phyloP scores from a whole-genome alignment of 106 monocot genomes.

The Dendrobium catenatum region DNA sequence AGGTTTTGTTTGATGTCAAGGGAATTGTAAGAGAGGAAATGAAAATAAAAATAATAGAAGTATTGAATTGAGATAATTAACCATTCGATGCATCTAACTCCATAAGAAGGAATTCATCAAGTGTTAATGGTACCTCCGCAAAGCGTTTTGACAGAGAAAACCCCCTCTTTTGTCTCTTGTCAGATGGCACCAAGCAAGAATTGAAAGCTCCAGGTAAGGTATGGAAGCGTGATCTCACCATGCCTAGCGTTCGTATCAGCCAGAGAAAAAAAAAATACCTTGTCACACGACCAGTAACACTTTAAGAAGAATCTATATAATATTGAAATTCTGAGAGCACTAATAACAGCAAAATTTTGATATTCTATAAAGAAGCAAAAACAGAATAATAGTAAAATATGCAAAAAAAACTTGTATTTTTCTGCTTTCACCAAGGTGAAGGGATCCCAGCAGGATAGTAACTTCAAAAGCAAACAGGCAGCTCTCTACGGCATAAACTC shows the following conservation, averaged over 20 bases:
- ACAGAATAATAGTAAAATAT: neutral
- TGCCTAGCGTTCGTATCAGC: slow-evolving; percentile 90
- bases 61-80: neutral
- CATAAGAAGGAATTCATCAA: neutral
- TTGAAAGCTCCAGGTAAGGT: slow-evolving; percentile 95
- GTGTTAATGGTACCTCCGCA: slow-evolving; percentile 49
- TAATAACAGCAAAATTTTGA: neutral
- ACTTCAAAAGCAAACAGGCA: neutral
- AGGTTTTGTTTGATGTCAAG: too few relatives aligned
- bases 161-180: slow-evolving; percentile 53
- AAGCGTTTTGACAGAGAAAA: slow-evolving; percentile 79
- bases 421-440: neutral
- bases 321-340: neutral
- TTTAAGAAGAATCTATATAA: neutral
- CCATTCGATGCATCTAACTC: neutral
- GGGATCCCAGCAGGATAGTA: neutral
- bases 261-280: neutral
- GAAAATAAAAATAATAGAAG: too few relatives aligned
- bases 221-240: slow-evolving; percentile 89
- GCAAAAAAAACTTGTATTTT: neutral
- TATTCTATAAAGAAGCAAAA: too few relatives aligned
- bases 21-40: too few relatives aligned
- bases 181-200: slow-evolving; percentile 77
- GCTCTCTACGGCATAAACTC: neutral
- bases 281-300: neutral